Conservation (phyloP, 1,284 basidiomycete species). For the Malassezia pachydermatis region DNA sequence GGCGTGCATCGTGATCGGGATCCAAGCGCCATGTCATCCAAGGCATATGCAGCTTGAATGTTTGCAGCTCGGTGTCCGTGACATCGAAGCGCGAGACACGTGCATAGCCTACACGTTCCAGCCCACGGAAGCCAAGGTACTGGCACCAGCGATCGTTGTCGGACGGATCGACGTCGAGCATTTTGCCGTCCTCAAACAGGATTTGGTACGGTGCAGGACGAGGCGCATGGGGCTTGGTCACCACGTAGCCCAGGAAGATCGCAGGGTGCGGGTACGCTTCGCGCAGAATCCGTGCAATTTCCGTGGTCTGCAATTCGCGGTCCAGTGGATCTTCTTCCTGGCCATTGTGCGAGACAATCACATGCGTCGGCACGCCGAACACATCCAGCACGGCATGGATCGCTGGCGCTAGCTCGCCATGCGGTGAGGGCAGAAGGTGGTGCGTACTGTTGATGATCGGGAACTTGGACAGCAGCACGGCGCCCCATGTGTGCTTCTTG, state of each 20-base stretch:
- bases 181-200: constrained; percentile 51
- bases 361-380: constrained; percentile 67
- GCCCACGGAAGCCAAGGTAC: constrained; percentile 39
- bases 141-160: constrained; percentile 42
- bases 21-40: constrained; percentile 18
- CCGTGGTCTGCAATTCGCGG: constrained; percentile 73
- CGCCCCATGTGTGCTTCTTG: constrained; percentile 75
- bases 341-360: constrained; percentile 81
- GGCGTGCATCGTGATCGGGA: constrained; percentile 26
- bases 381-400: constrained; percentile 71
- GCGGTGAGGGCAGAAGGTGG: constrained; percentile 75
- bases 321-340: constrained; percentile 82
- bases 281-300: constrained; percentile 69
- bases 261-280: constrained; percentile 64
- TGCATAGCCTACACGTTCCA: constrained; percentile 37
- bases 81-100: constrained; percentile 41
- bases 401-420: constrained; percentile 66
- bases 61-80: constrained; percentile 43
- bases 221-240: constrained; percentile 64
- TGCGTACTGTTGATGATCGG: constrained; percentile 82
- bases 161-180: constrained; percentile 51
- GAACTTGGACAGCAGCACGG: constrained; percentile 53
- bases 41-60: constrained; percentile 38
- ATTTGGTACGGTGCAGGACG: constrained; percentile 76
- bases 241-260: constrained; percentile 63